Evolutionary conservation across 768 basidiomycete species (phyloP), one percentile per base, ranked within the genome.

Genomic region (Amanita molliuscula): DNA sequence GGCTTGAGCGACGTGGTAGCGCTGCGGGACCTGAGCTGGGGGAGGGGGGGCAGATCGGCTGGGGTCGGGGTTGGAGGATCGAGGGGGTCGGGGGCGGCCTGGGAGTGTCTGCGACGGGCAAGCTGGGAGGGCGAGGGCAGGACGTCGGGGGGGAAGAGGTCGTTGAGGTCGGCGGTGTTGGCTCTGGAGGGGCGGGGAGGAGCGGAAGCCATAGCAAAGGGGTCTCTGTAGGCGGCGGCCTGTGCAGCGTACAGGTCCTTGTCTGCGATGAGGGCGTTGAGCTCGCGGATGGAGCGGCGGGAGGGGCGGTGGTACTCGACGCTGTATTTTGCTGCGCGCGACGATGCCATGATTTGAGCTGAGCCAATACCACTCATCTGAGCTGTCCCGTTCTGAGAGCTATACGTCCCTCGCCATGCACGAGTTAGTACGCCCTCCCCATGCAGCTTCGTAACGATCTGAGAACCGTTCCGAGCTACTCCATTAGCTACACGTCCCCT

Each of bases 171-270:
- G 29, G 82, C 84, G 3, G 89, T 92, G 64, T 92, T 92, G 53
- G 84, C 84, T 50, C 89, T 77, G 41, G 87, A 88, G 0, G 89
- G 89, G 38, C 89, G 77, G 1, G 84, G 81, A 7, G 88, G 88
- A 1, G 87, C 80, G 0, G 79, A 67, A 2, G 71, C 26, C 38
- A 71, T 63, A 9, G 71, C 66, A 7, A 70, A 62, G 44, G 65
- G 63, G 67, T 59, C 7, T 70, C 4, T 64, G 50, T 53, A 64
- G 64, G 68, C 67, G 28, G 65, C 65, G 25, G 78, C 74, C 38
- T 74, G 74, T 33, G 74, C 71, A 31, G 79, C 74, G 76, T 78
- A 74, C 7, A 75, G 46, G 58, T 72, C 75, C 10, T 77, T 70
- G 63, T 83, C 76, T 26, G 74, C 74, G 47, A 89, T 74, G 48